phyloP scores from a whole-genome alignment of 2,329 filamentous ascomycete species.

The Penicillium frequentans region DNA sequence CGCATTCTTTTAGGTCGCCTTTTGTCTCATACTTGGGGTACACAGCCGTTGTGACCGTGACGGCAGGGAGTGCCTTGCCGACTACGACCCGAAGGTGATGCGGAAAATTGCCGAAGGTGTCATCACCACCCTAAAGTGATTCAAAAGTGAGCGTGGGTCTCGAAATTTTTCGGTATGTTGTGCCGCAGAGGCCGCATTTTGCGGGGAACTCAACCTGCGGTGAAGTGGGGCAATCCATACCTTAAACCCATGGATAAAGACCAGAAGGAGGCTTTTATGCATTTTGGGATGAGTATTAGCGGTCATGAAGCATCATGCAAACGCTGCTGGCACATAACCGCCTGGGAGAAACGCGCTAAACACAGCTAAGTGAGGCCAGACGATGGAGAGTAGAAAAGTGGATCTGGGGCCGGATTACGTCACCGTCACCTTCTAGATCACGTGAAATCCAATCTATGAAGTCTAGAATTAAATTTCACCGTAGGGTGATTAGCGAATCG shows the following conservation, averaged over 20 bases:
- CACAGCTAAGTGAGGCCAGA: background rate
- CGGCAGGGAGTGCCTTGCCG: slow-evolving; percentile 43
- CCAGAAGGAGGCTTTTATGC: slow-evolving; percentile 48
- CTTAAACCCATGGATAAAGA: slow-evolving; percentile 53
- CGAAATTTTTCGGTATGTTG: background rate
- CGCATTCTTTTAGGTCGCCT: slow-evolving; percentile 48
- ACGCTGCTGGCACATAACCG: background rate
- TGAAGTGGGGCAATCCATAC: slow-evolving; percentile 26
- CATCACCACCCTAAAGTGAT: slow-evolving; percentile 45
- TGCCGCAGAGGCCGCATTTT: background rate
- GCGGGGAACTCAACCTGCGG: slow-evolving; percentile 2
- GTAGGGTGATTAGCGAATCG: too few relatives aligned
- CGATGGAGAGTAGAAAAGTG: background rate
- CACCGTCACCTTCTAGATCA: background rate
- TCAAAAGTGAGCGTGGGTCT: slow-evolving; percentile 1
- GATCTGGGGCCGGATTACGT: background rate
- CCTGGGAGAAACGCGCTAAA: background rate
- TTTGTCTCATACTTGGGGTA: slow-evolving; percentile 54
- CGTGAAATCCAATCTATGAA: background rate
- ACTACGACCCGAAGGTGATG: slow-evolving; percentile 44
- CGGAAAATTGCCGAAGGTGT: slow-evolving; percentile 50
- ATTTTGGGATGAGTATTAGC: slow-evolving; percentile 26
- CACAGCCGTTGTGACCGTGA: slow-evolving; percentile 42
- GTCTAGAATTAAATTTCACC: background rate
- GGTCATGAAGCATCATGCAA: slow-evolving; percentile 4